A percentile compares a stretch with the other conserved stretches of the same genome.
These are phyloP conservation scores for Ophiocordyceps australis DNA, from an alignment of 2,329 filamentous ascomycete genomes.

Conservation along the genomic window DNA sequence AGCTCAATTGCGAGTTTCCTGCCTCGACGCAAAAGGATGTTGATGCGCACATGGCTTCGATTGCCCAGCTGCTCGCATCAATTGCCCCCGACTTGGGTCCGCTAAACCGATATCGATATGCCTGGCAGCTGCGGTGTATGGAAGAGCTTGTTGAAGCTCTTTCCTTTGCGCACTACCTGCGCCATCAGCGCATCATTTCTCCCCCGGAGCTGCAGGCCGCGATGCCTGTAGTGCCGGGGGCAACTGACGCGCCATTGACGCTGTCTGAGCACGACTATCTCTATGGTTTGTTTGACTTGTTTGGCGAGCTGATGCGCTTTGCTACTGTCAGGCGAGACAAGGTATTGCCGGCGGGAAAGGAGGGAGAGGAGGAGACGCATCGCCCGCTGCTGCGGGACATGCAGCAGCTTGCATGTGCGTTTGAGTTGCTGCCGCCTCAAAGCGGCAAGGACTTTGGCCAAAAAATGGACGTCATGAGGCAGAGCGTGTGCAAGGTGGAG, in stretches of 20 bases:
- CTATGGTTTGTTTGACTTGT: constrained; percentile 81
- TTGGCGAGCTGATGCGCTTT: constrained; percentile 94
- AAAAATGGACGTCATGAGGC: constrained; percentile 75
- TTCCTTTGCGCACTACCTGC: constrained; percentile 76
- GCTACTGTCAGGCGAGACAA: constrained; percentile 64
- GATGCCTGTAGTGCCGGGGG: too few relatives aligned
- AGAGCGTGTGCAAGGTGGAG: constrained; percentile 89
- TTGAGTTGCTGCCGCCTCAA: constrained; percentile 54
- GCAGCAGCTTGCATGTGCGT: constrained; percentile 54
- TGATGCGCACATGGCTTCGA: constrained; percentile 49
- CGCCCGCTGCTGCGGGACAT: constrained; percentile 64
- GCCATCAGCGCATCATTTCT: constrained; percentile 55
- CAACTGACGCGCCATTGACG: constrained; percentile 35
- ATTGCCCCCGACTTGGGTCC: constrained; percentile 59
- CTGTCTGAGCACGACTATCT: constrained; percentile 75
- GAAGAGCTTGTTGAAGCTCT: constrained; percentile 92
- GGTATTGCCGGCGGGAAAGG: constrained; percentile 14
- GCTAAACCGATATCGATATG: constrained; percentile 71
- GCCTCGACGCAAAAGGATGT: constrained; percentile 52
- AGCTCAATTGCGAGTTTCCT: constrained; percentile 44
- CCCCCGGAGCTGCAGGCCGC: constrained; percentile 37
- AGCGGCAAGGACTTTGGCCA: constrained; percentile 41
- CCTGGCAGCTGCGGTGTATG: constrained; percentile 61
- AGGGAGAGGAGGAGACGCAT: constrained; percentile 9
- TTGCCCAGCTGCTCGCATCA: constrained; percentile 46